Conservation (phyloP, 441 rosid species). For the Gossypium lobatum region DNA sequence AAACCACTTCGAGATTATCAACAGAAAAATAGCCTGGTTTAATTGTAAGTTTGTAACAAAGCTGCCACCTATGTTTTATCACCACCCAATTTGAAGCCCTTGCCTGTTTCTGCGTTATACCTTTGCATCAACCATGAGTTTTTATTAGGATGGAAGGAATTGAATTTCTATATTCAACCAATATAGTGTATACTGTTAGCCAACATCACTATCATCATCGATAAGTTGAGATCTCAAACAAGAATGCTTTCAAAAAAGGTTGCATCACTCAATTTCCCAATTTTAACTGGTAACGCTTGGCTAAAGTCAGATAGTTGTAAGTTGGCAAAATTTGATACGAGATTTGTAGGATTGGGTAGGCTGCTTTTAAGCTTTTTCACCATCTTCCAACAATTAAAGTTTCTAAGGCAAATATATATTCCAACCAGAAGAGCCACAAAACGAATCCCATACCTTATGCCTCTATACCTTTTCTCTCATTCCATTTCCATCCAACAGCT, state of each 20-base stretch:
- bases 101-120: not conserved
- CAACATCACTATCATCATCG: slow-evolving; percentile 3
- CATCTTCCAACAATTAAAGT: slow-evolving; percentile 5
- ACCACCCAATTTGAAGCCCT: not conserved
- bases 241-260: not conserved
- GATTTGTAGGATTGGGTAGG: not conserved
- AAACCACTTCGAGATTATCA: not conserved
- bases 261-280: not conserved
- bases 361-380: slow-evolving; percentile 8
- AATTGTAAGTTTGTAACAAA: too few species aligned
- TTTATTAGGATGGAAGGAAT: not conserved
- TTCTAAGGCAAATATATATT: not conserved
- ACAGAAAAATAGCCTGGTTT: slow-evolving; percentile 1
- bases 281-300: not conserved
- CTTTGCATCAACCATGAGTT: not conserved
- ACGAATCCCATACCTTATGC: not conserved
- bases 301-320: not conserved
- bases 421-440: slow-evolving; percentile 14
- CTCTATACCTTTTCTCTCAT: slow-evolving; percentile 13
- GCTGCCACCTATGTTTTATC: not conserved
- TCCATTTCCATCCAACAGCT: slow-evolving; percentile 25
- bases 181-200: not conserved
- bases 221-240: not conserved
- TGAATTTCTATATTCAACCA: not conserved
- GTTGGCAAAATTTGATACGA: not conserved